Conservation (phyloP, 2,329 filamentous ascomycete genomes). For the Xylaria sp. region DNA sequence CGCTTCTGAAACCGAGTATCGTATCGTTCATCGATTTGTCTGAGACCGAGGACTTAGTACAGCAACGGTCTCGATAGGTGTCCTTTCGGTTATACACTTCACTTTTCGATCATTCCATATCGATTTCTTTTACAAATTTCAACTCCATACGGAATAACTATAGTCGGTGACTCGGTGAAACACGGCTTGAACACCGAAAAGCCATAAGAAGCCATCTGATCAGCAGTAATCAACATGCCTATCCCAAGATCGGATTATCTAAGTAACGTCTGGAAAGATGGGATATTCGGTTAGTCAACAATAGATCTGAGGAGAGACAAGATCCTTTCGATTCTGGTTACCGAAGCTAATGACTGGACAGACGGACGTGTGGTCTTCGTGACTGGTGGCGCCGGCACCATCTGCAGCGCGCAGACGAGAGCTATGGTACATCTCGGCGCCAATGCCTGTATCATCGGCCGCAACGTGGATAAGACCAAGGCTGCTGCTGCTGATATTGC, state of each 20-base stretch:
- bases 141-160: too few species aligned
- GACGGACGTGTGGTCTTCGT: slow-evolving; percentile 89
- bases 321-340: background rate
- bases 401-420: slow-evolving; percentile 89
- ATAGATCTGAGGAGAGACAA: background rate
- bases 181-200: too few species aligned
- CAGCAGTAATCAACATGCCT: slow-evolving; percentile 49
- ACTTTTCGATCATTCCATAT: too few species aligned
- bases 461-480: slow-evolving; percentile 85
- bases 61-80: too few species aligned
- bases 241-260: slow-evolving; percentile 69
- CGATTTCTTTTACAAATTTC: too few species aligned
- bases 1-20: too few species aligned
- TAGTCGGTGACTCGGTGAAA: too few species aligned
- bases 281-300: slow-evolving; percentile 65
- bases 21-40: too few species aligned
- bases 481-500: slow-evolving; percentile 74
- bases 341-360: slow-evolving; percentile 33
- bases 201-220: background rate
- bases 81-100: too few species aligned
- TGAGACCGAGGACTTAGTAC: too few species aligned
- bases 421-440: slow-evolving; percentile 88
- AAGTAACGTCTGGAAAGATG: slow-evolving; percentile 79
- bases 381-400: slow-evolving; percentile 87
- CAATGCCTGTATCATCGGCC: slow-evolving; percentile 88